A percentile compares a stretch with the other conserved stretches of the same genome.
phyloP scores from a whole-genome alignment of 192 early-diverging fungal species.

The Linnemannia schmuckeri region DNA sequence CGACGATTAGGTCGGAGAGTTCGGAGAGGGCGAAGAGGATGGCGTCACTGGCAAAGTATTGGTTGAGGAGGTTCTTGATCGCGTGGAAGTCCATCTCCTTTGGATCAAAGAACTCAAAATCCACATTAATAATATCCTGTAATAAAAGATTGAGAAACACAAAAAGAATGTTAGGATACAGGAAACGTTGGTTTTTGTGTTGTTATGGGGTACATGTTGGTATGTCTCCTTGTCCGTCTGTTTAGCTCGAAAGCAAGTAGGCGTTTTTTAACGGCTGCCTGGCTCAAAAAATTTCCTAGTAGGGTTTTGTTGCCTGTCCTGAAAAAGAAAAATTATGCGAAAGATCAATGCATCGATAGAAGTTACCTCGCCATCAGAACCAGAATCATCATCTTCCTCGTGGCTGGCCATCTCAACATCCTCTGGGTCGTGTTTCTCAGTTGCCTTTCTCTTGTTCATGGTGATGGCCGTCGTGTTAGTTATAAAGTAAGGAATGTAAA shows the following conservation, averaged over 20 bases:
- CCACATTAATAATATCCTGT: constrained; percentile 81
- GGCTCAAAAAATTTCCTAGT: too few species aligned
- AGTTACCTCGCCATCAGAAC: constrained; percentile 47
- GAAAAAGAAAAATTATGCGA: too few species aligned
- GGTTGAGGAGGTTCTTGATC: constrained; percentile 86
- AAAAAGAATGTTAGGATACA: too few species aligned
- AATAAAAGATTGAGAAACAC: too few species aligned
- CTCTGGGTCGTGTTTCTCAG: constrained; percentile 35
- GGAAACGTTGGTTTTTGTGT: too few species aligned
- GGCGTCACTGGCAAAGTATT: constrained; percentile 85
- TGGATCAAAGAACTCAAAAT: constrained; percentile 97
- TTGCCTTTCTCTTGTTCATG: constrained; percentile 54
- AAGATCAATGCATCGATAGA: not conserved
- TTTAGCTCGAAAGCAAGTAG: too few species aligned
- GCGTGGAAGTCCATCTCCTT: constrained; percentile 91
- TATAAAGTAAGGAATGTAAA: not conserved
- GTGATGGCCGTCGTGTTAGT: not conserved
- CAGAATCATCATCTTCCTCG: constrained; percentile 42
- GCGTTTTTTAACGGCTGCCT: too few species aligned
- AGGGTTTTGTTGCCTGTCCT: not conserved
- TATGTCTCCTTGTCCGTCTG: too few species aligned
- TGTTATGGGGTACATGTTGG: too few species aligned
- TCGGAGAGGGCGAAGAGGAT: constrained; percentile 79
- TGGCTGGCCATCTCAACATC: constrained; percentile 53
- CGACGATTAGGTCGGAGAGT: constrained; percentile 87